Evolutionary conservation across 208 protist genomes (phyloP), one percentile per base, ranked within the genome.

Genomic region (Crithidia sp.): DNA sequence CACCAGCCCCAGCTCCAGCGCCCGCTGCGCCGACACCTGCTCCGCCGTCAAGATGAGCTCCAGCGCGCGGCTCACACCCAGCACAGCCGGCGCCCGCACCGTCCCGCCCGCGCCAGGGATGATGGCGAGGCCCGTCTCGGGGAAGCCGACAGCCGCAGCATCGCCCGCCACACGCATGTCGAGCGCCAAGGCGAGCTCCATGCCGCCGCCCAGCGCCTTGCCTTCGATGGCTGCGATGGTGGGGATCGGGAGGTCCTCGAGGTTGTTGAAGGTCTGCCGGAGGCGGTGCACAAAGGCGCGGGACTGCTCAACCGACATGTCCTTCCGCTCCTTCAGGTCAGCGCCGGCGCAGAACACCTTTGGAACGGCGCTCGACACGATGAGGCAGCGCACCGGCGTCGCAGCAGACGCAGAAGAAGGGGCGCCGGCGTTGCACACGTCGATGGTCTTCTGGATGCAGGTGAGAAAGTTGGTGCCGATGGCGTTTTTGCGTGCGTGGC

Each of bases 101-200:
- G 96, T 98, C 36, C 96, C 95, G 52, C 96, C 96, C 5, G 95
- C 96, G 45, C 95, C 96, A 9, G 96, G 96, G 53, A 98, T 98
- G 40, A 98, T 97, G 14, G 86, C 96, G 5, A 98, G 83, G 10
- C 85, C 80, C 36, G 95, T 97, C 67, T 98, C 96, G 1, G 93
- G 90, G 28, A 98, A 72, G 19, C 92, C 94, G 17, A 97, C 62
- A 8, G 66, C 70, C 7, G 88, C 81, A 13, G 40, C 76, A 17
- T 72, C 81, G 36, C 84, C 83, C 12, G 84, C 85, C 14, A 96
- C 67, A 62, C 92, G 82, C 19, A 98, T 84, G 72, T 98, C 96
- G 36, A 89, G 87, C 53, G 90, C 82, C 9, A 98, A 55, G 0
- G 93, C 91, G 36, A 98, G 73, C 76, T 98, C 96, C 55, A 92